Base-by-base conservation (phyloP, 2,329 filamentous ascomycete genomes). In the Dactylellina haptotyla region DNA sequence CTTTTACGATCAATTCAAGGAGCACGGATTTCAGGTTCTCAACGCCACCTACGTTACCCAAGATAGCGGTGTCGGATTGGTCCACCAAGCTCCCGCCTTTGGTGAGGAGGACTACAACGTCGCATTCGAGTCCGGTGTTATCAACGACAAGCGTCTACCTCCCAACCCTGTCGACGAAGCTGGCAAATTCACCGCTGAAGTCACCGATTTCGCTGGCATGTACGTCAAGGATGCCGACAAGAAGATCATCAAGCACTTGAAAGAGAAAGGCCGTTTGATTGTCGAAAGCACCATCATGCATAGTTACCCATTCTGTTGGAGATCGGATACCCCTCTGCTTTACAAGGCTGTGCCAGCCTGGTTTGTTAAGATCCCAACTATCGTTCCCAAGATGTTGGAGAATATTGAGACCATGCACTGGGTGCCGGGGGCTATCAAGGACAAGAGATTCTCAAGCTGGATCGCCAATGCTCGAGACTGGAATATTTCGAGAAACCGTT, bases 51-150 rank as follows among this genome's bases (percentile, higher is more conserved):
- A 97, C 79, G 93, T 97, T 67, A 95, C 91, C 25, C 88, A 90
- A 28, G 93, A 95, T 72, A 93, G 92, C 78, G 94, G 94, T 88
- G 92, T 92, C 32, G 94, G 94, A 79, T 90, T 98, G 75, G 94
- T 98, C 46, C 94, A 98, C 81, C 93, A 97, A 81, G 87, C 94
- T 3, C 94, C 94, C 1, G 92, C 93, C 0, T 97, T 94, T 79
- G 94, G 94, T 86, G 92, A 97, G 82, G 94, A 97, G 76, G 94
- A 98, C 89, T 97, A 96, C 84, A 89, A 89, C 76, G 88, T 95
- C 70, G 91, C 90, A 6, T 81, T 93, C 73, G 88, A 89, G 66
- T 84, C 87, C 48, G 93, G 92, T 43, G 86, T 96, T 77, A 90
- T 97, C 79, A 90, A 82, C 75, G 90, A 93, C 76, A 86, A 87